Conservation (phyloP, 768 basidiomycete genomes). For the Tricholoma hemisulphureum region DNA sequence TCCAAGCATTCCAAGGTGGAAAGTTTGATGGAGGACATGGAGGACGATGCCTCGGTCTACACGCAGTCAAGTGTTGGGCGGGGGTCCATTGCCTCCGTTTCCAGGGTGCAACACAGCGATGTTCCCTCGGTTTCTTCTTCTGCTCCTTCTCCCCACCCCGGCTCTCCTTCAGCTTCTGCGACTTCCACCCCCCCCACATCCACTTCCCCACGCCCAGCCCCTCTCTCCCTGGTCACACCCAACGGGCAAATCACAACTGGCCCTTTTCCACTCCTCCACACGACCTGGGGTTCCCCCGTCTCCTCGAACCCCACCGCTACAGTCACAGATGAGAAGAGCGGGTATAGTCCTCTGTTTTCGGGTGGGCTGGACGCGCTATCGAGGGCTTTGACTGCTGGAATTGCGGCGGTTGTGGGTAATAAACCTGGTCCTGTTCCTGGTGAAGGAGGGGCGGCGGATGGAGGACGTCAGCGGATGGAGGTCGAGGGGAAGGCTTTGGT, state of each 20-base stretch:
- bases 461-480: background rate
- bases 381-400: slow-evolving; percentile 2
- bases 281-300: slow-evolving; percentile 37
- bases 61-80: slow-evolving; percentile 31
- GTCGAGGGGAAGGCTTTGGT: background rate
- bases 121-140: background rate
- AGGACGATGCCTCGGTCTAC: slow-evolving; percentile 37
- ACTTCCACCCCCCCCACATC: background rate
- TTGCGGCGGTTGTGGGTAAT: background rate
- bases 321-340: slow-evolving; percentile 7
- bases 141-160: background rate
- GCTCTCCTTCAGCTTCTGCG: background rate
- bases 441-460: background rate
- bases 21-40: slow-evolving; percentile 13
- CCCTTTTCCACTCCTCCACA: slow-evolving; percentile 31
- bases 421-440: background rate
- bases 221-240: slow-evolving; percentile 23
- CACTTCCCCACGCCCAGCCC: slow-evolving; percentile 25
- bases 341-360: background rate
- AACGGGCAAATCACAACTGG: background rate
- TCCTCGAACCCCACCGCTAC: slow-evolving; percentile 7
- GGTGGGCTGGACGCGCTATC: background rate
- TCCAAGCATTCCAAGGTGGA: slow-evolving; percentile 7
- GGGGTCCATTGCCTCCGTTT: slow-evolving; percentile 4
- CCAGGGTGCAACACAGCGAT: background rate